Conservation (phyloP, 495 filamentous ascomycete genomes). For the Penicillium canariense region DNA sequence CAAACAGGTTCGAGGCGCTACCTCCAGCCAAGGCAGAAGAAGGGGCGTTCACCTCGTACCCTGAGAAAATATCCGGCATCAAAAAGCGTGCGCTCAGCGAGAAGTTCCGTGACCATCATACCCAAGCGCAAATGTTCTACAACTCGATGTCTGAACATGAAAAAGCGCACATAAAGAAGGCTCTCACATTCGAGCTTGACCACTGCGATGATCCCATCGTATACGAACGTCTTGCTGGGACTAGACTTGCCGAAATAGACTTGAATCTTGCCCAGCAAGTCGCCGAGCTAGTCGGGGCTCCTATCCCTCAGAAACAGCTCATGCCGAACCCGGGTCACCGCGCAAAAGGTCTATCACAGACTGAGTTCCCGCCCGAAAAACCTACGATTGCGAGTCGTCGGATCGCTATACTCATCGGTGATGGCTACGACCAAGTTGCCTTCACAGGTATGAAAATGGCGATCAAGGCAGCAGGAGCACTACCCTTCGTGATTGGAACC, state of each 20-base stretch:
- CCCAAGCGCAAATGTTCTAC: constrained; percentile 65
- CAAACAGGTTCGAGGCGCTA: constrained; percentile 67
- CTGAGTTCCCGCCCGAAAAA: constrained; percentile 58
- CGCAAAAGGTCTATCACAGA: constrained; percentile 63
- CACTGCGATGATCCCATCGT: constrained; percentile 86
- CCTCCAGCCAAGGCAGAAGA: constrained; percentile 59
- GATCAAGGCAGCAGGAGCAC: no score
- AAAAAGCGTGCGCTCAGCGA: constrained; percentile 65
- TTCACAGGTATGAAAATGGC: constrained; percentile 64
- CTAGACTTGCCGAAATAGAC: constrained; percentile 72
- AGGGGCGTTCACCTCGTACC: constrained; percentile 68
- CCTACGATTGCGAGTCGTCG: constrained; percentile 70
- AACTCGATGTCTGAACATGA: constrained; percentile 74
- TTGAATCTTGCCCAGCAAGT: constrained; percentile 68
- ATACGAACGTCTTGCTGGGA: constrained; percentile 67
- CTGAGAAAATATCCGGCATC: constrained; percentile 62
- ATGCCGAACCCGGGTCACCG: constrained; percentile 64
- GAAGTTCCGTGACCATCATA: constrained; percentile 82
- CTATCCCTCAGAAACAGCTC: constrained; percentile 49
- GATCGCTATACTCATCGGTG: constrained; percentile 76
- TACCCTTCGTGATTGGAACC: no score
- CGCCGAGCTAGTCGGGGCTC: constrained; percentile 65
- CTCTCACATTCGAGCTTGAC: constrained; percentile 80
- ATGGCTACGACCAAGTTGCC: constrained; percentile 70
- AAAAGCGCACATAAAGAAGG: constrained; percentile 65